Base-by-base conservation (phyloP, 768 basidiomycete genomes). In the Melanogaster broomeanus region DNA sequence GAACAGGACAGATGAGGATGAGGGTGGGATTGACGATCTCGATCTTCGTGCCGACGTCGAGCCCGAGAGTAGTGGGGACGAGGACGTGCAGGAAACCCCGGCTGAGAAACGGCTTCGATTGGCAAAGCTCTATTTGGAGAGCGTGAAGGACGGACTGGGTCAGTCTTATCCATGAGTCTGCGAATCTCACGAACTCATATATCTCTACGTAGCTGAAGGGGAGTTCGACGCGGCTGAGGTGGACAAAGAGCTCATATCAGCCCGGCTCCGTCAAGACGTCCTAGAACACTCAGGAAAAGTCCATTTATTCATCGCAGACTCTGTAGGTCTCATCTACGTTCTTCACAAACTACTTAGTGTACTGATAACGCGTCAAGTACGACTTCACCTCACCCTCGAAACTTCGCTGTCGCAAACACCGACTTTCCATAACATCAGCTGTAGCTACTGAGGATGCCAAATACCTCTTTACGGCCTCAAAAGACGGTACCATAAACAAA, bases 151-250 rank as follows among this genome's bases (percentile, higher is more conserved):
- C 52, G 83, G 80, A 33, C 69, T 95, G 25, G 76, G 87, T 83
- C 60, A 68, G 82, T 74, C 46, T 44, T 18, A 34, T 45, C 45
- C 25, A 4, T 47, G 30, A 37, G 3, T 42, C 8, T 46, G 35
- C 50, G 11, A 31, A 45, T 27, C 13, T 22, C 18, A 8, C 6
- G 9, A 3, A 44, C 24, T 63, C 34, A 53, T 50, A 28, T 12
- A 31, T 8, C 30, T 28, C 42, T 10, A 15, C 24, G 21, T 24
- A 61, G 92, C 85, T 52, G 94, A 94, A 22, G 91, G 89, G 30
- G 93, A 93, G 55, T 94, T 85, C 56, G 96, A 99, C 66, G 97
- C 97, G 5, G 94, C 91, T 2, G 95, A 98, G 60, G 85, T 98
- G 24, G 97, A 99, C 76, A 82, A 83, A 61, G 96, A 98, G 58